These are phyloP conservation scores for Cyberlindnera veronae DNA, from an alignment of 805 yeast species.

Conservation along the genomic window DNA sequence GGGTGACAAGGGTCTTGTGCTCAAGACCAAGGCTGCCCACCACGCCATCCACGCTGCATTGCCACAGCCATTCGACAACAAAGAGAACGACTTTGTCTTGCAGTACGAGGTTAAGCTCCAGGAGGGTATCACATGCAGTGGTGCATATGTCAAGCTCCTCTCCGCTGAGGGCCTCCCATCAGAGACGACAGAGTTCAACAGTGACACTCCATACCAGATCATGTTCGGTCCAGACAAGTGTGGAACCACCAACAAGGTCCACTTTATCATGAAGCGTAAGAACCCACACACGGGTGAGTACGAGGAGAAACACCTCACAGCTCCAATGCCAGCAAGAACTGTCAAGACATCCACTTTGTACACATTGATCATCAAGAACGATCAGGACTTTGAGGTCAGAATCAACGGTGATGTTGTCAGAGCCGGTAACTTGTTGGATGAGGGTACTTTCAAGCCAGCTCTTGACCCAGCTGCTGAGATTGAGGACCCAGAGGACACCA, in stretches of 20 bases:
- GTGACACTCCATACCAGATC: constrained; percentile 71
- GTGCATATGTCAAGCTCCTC: constrained; percentile 80
- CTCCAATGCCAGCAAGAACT: constrained; percentile 55
- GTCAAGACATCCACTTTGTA: constrained; percentile 63
- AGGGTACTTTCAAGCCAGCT: constrained; percentile 56
- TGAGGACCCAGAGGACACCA: constrained; percentile 50
- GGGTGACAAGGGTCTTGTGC: constrained; percentile 73
- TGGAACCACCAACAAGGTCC: constrained; percentile 76
- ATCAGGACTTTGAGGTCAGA: constrained; percentile 73
- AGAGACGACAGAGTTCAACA: constrained; percentile 47
- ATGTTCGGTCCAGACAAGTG: constrained; percentile 97
- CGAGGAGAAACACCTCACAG: constrained; percentile 65
- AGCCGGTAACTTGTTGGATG: constrained; percentile 64
- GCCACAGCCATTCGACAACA: constrained; percentile 54
- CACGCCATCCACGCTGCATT: constrained; percentile 75
- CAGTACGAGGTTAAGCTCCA: constrained; percentile 90
- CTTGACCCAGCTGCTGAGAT: constrained; percentile 66
- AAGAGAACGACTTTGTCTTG: constrained; percentile 63
- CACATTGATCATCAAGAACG: constrained; percentile 67
- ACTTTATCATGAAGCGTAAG: constrained; percentile 63
- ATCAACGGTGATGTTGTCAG: constrained; percentile 72
- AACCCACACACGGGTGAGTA: constrained; percentile 50
- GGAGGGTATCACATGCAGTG: constrained; percentile 78
- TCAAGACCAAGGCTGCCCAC: constrained; percentile 71
- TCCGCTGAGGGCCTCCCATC: constrained; percentile 38